These are phyloP conservation scores for Macrolepiota albuminosa DNA, from an alignment of 768 basidiomycete species.

Conservation along the genomic window DNA sequence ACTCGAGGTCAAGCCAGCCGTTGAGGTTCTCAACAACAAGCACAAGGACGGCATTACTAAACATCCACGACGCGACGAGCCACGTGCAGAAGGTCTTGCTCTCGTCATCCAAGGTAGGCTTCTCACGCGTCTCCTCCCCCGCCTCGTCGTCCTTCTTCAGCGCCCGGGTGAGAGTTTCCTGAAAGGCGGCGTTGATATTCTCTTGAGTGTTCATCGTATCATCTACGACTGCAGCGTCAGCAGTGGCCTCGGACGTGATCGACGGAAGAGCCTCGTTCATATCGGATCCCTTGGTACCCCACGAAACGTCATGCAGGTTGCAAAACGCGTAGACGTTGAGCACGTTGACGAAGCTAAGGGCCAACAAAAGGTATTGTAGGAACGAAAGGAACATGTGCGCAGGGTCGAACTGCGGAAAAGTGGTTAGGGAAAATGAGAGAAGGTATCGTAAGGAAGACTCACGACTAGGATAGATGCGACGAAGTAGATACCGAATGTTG, in stretches of 20 bases:
- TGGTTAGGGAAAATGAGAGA: background rate
- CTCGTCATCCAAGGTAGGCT: conserved; percentile 72
- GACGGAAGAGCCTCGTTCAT: conserved; percentile 77
- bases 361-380: conserved; percentile 83
- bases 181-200: conserved; percentile 28
- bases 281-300: conserved; percentile 95
- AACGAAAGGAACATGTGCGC: conserved; percentile 88
- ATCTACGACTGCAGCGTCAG: conserved; percentile 63
- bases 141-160: conserved; percentile 51
- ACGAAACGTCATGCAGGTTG: conserved; percentile 91
- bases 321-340: conserved; percentile 97
- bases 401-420: conserved; percentile 66
- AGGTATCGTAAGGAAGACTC: conserved; percentile 25
- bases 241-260: conserved; percentile 49
- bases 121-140: conserved; percentile 39
- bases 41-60: conserved; percentile 52
- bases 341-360: conserved; percentile 91
- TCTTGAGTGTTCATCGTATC: conserved; percentile 69
- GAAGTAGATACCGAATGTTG: conserved; percentile 88
- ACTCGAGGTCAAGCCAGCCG: conserved; percentile 15
- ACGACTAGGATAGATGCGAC: conserved; percentile 81
- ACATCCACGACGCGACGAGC: conserved; percentile 70
- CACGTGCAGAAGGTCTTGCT: conserved; percentile 85
- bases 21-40: conserved; percentile 60
- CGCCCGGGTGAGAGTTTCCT: conserved; percentile 72